Percentiles rank a stretch among this genome's conserved stretches.
phyloP scores from a whole-genome alignment of 768 basidiomycete genomes.

The Cyathus striatus region DNA sequence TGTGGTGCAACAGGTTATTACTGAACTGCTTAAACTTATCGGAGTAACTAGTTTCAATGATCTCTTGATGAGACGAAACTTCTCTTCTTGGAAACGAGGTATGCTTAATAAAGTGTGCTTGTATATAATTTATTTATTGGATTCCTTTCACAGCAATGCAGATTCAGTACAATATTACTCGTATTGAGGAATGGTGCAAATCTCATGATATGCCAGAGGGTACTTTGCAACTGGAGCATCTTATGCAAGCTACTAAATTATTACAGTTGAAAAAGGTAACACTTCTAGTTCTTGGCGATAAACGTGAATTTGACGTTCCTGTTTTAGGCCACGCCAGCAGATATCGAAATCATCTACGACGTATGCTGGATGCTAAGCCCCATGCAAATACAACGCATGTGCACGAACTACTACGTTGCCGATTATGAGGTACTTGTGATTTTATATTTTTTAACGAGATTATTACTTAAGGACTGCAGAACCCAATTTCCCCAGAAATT shows the following conservation, averaged over 20 bases:
- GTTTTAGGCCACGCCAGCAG: slow-evolving; percentile 78
- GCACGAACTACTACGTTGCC: slow-evolving; percentile 97
- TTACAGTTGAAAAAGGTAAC: slow-evolving; percentile 93
- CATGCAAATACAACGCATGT: slow-evolving; percentile 99
- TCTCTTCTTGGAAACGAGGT: slow-evolving; percentile 99
- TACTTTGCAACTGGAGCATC: slow-evolving; percentile 92
- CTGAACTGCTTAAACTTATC: slow-evolving; percentile 91
- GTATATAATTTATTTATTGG: neutral
- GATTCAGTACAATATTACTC: slow-evolving; percentile 99
- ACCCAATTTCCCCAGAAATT: slow-evolving; percentile 96
- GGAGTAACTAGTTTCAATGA: slow-evolving; percentile 99
- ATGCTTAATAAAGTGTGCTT: too few relatives aligned
- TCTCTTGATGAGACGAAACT: slow-evolving; percentile 95
- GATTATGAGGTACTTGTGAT: slow-evolving; percentile 82
- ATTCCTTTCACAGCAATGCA: slow-evolving; percentile 77
- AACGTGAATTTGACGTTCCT: neutral
- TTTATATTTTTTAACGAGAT: neutral
- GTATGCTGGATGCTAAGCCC: slow-evolving; percentile 99
- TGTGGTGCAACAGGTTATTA: slow-evolving; percentile 92
- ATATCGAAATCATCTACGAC: slow-evolving; percentile 98
- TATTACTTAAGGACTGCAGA: too few relatives aligned
- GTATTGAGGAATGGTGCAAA: slow-evolving; percentile 99
- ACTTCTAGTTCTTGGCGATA: neutral
- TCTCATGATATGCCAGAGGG: slow-evolving; percentile 99
- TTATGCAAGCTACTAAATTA: slow-evolving; percentile 99